Percentiles rank a stretch among this genome's conserved stretches.
These are phyloP conservation scores for Chalaropsis thielavioides DNA, from an alignment of 2,329 filamentous ascomycete species.

Conservation along the genomic window DNA sequence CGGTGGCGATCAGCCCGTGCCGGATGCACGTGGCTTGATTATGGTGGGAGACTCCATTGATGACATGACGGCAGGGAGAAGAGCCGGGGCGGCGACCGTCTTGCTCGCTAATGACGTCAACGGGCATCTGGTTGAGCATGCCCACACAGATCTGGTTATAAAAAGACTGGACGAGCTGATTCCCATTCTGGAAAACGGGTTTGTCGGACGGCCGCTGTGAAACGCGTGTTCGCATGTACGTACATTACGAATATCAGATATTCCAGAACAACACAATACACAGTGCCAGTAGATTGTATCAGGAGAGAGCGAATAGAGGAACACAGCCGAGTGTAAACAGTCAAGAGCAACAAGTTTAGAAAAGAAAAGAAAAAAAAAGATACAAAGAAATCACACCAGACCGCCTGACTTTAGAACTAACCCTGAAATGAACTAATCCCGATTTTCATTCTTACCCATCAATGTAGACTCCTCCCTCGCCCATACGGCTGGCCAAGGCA, in stretches of 20 bases:
- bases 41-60: constrained; percentile 74
- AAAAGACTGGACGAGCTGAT: constrained; percentile 61
- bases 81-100: constrained; percentile 81
- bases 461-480: background rate
- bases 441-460: background rate
- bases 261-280: background rate
- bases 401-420: constrained; percentile 2
- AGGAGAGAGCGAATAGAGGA: too few relatives aligned
- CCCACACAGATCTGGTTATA: constrained; percentile 65
- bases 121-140: constrained; percentile 49
- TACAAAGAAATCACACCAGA: background rate
- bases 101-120: constrained; percentile 76
- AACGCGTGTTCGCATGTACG: background rate
- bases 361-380: constrained; percentile 8
- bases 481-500: background rate
- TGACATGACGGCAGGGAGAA: constrained; percentile 77
- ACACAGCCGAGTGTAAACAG: too few relatives aligned
- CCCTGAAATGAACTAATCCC: background rate
- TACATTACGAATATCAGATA: background rate
- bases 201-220: constrained; percentile 34
- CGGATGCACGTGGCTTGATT: constrained; percentile 37
- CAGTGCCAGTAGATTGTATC: too few relatives aligned
- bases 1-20: constrained; percentile 19
- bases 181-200: constrained; percentile 58
- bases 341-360: constrained; percentile 5